These are phyloP conservation scores for Phoma sp. DNA, from an alignment of 2,329 filamentous ascomycete species.

Conservation along the genomic window DNA sequence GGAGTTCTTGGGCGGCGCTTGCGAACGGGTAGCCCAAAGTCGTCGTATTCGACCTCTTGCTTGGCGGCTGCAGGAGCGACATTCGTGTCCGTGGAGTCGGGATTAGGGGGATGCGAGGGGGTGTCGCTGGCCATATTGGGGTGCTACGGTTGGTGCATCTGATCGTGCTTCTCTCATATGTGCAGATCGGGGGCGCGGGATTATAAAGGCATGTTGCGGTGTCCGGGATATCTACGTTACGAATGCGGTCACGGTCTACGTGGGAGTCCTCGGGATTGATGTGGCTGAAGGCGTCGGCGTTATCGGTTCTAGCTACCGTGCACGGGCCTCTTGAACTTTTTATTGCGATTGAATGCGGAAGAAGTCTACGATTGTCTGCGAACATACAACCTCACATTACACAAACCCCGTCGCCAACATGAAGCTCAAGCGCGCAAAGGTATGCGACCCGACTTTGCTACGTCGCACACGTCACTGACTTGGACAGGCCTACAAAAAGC, in stretches of 20 bases:
- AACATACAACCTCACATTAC: slow-evolving; percentile 1
- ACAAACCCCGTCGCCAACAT: slow-evolving; percentile 23
- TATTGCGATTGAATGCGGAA: background rate
- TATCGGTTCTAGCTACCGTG: too few species aligned
- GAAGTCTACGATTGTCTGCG: background rate
- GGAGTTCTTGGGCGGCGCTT: slow-evolving; percentile 48
- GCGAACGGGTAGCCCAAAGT: slow-evolving; percentile 72
- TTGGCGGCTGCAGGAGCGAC: slow-evolving; percentile 18
- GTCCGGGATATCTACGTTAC: slow-evolving; percentile 1
- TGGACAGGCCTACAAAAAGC: slow-evolving; percentile 80
- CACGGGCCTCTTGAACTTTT: slow-evolving; percentile 1
- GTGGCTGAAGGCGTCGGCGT: background rate
- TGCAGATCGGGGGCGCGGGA: slow-evolving; percentile 2
- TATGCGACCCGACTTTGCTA: slow-evolving; percentile 2
- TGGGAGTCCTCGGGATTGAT: background rate
- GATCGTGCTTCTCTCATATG: background rate
- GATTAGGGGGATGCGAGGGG: slow-evolving; percentile 37
- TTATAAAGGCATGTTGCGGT: slow-evolving; percentile 13
- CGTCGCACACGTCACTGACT: slow-evolving; percentile 55
- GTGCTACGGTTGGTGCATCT: slow-evolving; percentile 20
- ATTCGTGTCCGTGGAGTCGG: slow-evolving; percentile 27
- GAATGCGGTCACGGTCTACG: slow-evolving; percentile 3
- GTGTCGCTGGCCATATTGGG: slow-evolving; percentile 35
- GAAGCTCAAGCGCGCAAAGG: slow-evolving; percentile 44
- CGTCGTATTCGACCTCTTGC: slow-evolving; percentile 62